A percentile compares a stretch with the other conserved stretches of the same genome.
Evolutionary conservation across 257 asterid genomes (phyloP).

Genomic region (Solanum verrucosum): DNA sequence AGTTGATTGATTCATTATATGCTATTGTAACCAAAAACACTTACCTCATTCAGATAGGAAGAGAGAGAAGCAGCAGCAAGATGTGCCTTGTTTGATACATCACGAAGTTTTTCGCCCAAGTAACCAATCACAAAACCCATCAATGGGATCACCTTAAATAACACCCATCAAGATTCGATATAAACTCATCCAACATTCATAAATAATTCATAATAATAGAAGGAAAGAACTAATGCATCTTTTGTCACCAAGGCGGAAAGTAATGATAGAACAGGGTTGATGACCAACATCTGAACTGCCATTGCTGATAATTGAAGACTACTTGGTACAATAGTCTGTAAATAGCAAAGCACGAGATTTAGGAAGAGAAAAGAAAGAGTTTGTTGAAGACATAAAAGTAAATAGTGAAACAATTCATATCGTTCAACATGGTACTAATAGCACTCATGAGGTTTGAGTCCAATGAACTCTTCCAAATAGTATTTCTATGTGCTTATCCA

Average conservation of each 20-base stretch:
- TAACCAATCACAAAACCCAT: conserved; percentile 59
- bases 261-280: conserved; percentile 65
- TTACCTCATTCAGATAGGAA: conserved; percentile 82
- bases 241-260: conserved; percentile 67
- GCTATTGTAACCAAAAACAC: not conserved
- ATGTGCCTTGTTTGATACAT: conserved; percentile 56
- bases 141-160: conserved; percentile 55
- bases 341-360: not conserved
- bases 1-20: not conserved
- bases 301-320: conserved; percentile 69
- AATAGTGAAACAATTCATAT: not conserved
- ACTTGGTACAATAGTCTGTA: conserved; percentile 68
- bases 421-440: not conserved
- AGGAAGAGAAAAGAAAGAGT: not conserved
- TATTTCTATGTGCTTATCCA: not conserved
- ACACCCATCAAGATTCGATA: conserved; percentile 2
- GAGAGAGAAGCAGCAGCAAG: conserved; percentile 69
- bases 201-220: not conserved
- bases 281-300: conserved; percentile 73
- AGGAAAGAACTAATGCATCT: not conserved
- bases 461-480: not conserved
- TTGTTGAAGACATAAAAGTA: not conserved
- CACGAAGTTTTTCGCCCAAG: conserved; percentile 79
- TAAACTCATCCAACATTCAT: not conserved
- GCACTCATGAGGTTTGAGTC: not conserved